phyloP scores from a whole-genome alignment of 805 yeast genomes.

The Candida coquimbonensis region DNA sequence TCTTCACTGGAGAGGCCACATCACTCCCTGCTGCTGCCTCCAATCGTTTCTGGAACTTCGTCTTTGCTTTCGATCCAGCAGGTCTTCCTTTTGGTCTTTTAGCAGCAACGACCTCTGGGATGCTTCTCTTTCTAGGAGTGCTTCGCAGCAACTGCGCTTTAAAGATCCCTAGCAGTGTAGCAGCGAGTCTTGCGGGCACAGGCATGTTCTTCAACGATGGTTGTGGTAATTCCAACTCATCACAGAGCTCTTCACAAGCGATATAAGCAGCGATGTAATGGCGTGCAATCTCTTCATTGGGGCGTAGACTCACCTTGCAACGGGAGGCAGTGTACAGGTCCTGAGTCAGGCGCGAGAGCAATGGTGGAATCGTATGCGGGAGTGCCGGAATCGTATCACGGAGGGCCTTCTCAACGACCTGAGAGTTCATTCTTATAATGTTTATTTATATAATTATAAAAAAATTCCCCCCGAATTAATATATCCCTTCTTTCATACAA shows the following conservation, averaged over 20 bases:
- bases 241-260: conserved; percentile 44
- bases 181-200: conserved; percentile 38
- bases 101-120: conserved; percentile 3
- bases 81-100: conserved; percentile 18
- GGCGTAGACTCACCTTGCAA: conserved; percentile 40
- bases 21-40: conserved; percentile 16
- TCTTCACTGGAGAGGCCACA: conserved; percentile 16
- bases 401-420: conserved; percentile 30
- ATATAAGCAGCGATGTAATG: conserved; percentile 61
- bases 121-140: conserved; percentile 7
- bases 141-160: neutral
- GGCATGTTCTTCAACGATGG: conserved; percentile 52
- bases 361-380: conserved; percentile 36
- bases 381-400: conserved; percentile 45
- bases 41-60: conserved; percentile 24
- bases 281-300: conserved; percentile 56
- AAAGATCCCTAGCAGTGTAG: conserved; percentile 23
- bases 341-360: conserved; percentile 25
- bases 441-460: too few relatives aligned
- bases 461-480: too few relatives aligned
- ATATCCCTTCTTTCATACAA: too few relatives aligned
- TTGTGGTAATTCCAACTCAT: conserved; percentile 37
- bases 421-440: conserved; percentile 17
- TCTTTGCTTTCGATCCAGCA: conserved; percentile 14
- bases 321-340: conserved; percentile 42